A percentile compares a stretch with the other conserved stretches of the same genome.
Evolutionary conservation across 139 green algal genomes (phyloP).

Genomic region (Monoraphidium neglectum): DNA sequence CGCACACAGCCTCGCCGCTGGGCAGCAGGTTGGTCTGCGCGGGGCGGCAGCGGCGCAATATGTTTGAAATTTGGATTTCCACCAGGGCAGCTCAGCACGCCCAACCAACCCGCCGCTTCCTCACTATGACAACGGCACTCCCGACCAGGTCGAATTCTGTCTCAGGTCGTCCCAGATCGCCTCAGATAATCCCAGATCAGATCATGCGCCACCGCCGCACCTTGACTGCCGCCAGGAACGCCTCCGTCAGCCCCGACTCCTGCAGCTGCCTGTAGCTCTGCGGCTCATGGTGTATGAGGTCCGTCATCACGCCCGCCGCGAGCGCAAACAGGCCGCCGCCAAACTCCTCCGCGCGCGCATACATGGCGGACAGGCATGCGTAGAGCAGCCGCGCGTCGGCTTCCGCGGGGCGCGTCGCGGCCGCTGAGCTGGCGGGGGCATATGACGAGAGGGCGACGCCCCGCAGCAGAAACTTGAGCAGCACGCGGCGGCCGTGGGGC

Average conservation of each 20-base stretch:
- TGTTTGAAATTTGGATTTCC: no score
- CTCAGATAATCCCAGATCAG: no score
- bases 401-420: slow-evolving; percentile 27
- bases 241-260: slow-evolving; percentile 73
- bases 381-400: slow-evolving; percentile 51
- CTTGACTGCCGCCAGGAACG: slow-evolving; percentile 74
- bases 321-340: slow-evolving; percentile 90
- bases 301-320: slow-evolving; percentile 81
- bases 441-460: slow-evolving; percentile 84
- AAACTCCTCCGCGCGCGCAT: slow-evolving; percentile 74
- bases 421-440: slow-evolving; percentile 44
- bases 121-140: no score
- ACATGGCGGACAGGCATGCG: slow-evolving; percentile 64
- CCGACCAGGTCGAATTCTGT: no score
- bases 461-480: slow-evolving; percentile 92
- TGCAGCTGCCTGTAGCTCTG: slow-evolving; percentile 80
- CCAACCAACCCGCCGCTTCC: no score
- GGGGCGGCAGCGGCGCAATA: not conserved
- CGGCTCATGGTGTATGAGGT: slow-evolving; percentile 94
- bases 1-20: slow-evolving; percentile 76
- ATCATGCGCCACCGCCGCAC: no score
- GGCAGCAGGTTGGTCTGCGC: slow-evolving; percentile 59
- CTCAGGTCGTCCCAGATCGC: no score
- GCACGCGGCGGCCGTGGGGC: slow-evolving; percentile 63
- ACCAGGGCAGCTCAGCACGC: no score